phyloP scores from a whole-genome alignment of 495 filamentous ascomycete genomes.

The Cercophora sp. region DNA sequence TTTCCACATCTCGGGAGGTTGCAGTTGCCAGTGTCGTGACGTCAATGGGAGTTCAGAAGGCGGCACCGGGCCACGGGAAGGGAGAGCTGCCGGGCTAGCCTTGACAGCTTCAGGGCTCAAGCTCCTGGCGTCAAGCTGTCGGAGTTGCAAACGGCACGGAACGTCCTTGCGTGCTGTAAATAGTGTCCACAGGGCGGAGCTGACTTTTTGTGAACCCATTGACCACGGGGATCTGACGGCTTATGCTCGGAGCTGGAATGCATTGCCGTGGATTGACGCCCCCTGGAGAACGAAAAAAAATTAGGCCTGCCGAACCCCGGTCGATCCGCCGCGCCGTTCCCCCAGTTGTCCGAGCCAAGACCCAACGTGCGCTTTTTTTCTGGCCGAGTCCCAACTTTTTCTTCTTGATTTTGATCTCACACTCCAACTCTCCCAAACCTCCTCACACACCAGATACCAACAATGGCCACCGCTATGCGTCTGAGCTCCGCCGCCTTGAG shows the following conservation, averaged over 20 bases:
- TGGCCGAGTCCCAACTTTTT: constrained; percentile 6
- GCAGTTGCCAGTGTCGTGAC: not conserved
- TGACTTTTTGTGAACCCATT: not conserved
- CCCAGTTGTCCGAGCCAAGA: constrained; percentile 1
- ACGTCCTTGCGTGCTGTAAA: not conserved
- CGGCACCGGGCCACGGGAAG: not conserved
- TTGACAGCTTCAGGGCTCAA: not conserved
- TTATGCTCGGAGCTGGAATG: too few species aligned
- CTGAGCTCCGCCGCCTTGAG: constrained; percentile 72
- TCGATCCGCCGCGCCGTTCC: too few species aligned
- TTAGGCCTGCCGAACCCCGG: constrained; percentile 15
- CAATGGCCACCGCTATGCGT: constrained; percentile 78
- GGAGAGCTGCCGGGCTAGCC: not conserved
- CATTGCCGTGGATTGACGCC: not conserved
- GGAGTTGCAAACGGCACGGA: too few species aligned
- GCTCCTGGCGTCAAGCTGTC: not conserved
- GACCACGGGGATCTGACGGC: not conserved
- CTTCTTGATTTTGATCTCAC: constrained; percentile 24
- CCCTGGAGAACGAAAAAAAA: not conserved
- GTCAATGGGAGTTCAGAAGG: constrained; percentile 1
- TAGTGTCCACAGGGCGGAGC: not conserved
- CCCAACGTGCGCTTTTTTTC: constrained; percentile 23
- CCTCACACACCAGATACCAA: constrained; percentile 24
- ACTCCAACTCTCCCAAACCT: constrained; percentile 17
- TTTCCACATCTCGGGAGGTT: too few species aligned